Percentiles rank a stretch among this genome's conserved stretches.
phyloP scores from a whole-genome alignment of 1,284 basidiomycete genomes.

The Ganoderma meredithae region DNA sequence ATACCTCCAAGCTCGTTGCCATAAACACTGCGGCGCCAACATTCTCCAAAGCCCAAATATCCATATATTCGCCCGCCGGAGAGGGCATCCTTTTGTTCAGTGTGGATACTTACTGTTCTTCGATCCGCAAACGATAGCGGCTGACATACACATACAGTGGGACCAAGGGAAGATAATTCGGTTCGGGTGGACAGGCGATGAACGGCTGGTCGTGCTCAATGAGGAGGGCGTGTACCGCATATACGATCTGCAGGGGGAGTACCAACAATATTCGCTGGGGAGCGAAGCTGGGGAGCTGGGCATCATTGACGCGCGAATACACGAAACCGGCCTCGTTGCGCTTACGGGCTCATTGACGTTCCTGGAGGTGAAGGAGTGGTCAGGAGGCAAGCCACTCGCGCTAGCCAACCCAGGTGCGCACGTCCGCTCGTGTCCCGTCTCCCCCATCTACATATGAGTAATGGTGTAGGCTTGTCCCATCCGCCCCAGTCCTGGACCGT shows the following conservation, averaged over 20 bases:
- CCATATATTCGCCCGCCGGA: slow-evolving; percentile 78
- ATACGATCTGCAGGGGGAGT: slow-evolving; percentile 89
- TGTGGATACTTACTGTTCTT: slow-evolving; percentile 58
- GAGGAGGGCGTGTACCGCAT: slow-evolving; percentile 93
- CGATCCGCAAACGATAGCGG: slow-evolving; percentile 11
- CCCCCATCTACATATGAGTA: slow-evolving; percentile 12
- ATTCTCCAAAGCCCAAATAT: slow-evolving; percentile 79
- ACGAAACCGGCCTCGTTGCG: slow-evolving; percentile 88
- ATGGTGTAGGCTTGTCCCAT: slow-evolving; percentile 66
- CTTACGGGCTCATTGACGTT: slow-evolving; percentile 81
- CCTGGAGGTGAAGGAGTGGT: slow-evolving; percentile 88
- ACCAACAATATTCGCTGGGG: slow-evolving; percentile 87
- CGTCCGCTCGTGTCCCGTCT: not conserved
- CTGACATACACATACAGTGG: slow-evolving; percentile 64
- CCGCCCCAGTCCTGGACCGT: slow-evolving; percentile 86
- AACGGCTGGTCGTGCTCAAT: slow-evolving; percentile 86
- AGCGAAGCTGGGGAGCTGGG: slow-evolving; percentile 87
- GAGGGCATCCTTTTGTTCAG: slow-evolving; percentile 71
- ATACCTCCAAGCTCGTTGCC: slow-evolving; percentile 83
- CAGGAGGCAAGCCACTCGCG: slow-evolving; percentile 72
- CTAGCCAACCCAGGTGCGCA: slow-evolving; percentile 75
- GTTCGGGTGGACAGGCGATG: slow-evolving; percentile 85
- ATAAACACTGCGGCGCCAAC: slow-evolving; percentile 68
- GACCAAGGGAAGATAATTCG: slow-evolving; percentile 82
- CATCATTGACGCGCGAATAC: slow-evolving; percentile 85